Evolutionary conservation across 2,329 filamentous ascomycete genomes (phyloP), one percentile per base, ranked within the genome.

Genomic region (Aspergillus pseudonomiae): DNA sequence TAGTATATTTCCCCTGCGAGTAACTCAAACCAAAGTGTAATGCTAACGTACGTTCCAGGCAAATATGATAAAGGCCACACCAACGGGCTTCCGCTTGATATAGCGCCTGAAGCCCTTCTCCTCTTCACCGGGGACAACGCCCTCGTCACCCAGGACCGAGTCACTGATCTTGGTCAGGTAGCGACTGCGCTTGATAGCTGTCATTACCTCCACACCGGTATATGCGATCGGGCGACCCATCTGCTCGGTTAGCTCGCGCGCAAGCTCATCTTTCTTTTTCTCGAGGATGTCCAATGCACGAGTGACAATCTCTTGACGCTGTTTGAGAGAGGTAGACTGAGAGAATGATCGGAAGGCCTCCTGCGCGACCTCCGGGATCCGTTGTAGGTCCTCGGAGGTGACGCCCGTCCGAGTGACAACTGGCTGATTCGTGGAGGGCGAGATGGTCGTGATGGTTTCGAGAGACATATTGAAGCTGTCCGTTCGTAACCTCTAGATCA

Each of bases 221-320:
- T 94, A 97, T 43, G 91, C 86, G 72, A 97, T 97, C 39, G 94
- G 94, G 24, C 94, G 86, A 48, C 94, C 94, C 94, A 98, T 98
- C 82, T 98, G 94, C 76, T 92, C 89, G 0, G 94, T 97, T 64
- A 98, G 82, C 77, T 97, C 94, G 69, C 88, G 85, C 6, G 91
- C 93, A 39, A 98, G 84, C 66, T 89, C 91, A 88, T 95, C 90
- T 77, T 93, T 86, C 75, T 88, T 89, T 57, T 88, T 85, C 19
- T 81, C 79, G 32, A 98, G 83, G 5, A 92, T 79, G 66, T 89
- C 85, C 52, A 98, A 81, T 1, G 94, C 93, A 73, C 91, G 92
- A 71, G 87, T 89, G 71, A 97, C 88, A 68, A 97, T 94, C 54
- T 86, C 85, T 78, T 96, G 90, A 58, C 94, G 88, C 67, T 94